Evolutionary conservation across 192 early-diverging fungal species (phyloP), one percentile per base, ranked within the genome.

Genomic region (Helicostylum pulchrum): DNA sequence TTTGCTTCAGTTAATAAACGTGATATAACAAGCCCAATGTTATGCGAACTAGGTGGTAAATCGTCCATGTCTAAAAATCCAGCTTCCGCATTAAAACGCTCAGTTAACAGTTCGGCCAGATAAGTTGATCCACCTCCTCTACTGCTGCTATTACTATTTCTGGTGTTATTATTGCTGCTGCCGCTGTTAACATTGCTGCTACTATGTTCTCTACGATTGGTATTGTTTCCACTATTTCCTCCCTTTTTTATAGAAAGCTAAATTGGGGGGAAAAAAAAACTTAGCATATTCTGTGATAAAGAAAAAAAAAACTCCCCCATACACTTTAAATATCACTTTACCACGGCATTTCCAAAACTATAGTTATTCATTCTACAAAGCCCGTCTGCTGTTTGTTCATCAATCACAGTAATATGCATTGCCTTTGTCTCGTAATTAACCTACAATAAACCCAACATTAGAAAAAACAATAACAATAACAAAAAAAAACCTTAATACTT

Each of bases 51-150:
- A 12, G 21, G 14, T 49, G 62, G 66, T 17, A 73, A 32, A 12
- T 60, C 61, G 3, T 73, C 66, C 46, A 73, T 48, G 44, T 68
- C 63, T 17, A 73, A 39, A 53, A 54, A 60, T 5, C 65, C 61
- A 12, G 19, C 11, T 49, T 54, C 31, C 20, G 61, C 48, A 9
- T 46, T 48, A 55, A 56, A 73, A 17, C 65, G 46, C 9, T 39
- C 36, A 39, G 5, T 39, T 10, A 39, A 39, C 2, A 73, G 17
- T 17, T 47, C 61, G 20, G 63, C 59, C 9, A 46, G 21, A 9
- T 30, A 32, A 7, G 23, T 31, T 47, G 26, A 31, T 15, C 23
- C 44, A 20, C 17, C 39, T 4, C 30, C 30, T 14, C 59, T 31
- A 15, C 21, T 23, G 1, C 0, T 34, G 14, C 52, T 31, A 9